Evolutionary conservation across 805 yeast species (phyloP), one percentile per base, ranked within the genome.

Genomic region (Zygoascus tannicola): DNA sequence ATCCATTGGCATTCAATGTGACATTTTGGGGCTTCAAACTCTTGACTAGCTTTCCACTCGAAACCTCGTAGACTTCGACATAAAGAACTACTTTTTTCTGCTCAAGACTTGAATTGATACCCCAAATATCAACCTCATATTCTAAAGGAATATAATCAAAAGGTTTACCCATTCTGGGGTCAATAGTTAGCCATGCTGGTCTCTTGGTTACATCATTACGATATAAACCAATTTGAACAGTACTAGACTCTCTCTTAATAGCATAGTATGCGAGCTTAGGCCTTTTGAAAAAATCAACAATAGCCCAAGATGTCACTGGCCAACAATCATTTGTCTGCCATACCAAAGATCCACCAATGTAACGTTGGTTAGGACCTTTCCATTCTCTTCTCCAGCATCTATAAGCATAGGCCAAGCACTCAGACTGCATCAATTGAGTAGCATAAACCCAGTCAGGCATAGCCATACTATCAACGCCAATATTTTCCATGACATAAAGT

Each of bases 271-370:
- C 71, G 44, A 74, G 50, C 52, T 74, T 74, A 4, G 74, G 74
- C 22, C 68, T 54, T 33, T 53, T 54, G 43, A 58, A 67, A 45
- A 53, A 66, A 50, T 74, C 78, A 16, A 66, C 59, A 22, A 73
- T 56, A 1, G 76, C 58, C 78, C 78, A 74, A n/a, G 70, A 62
- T 1, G 75, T 65, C 2, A 64, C 71, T 1, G 78, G 78, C 73
- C 75, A 72, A 45, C 75, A 71, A 52, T 74, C 78, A 48, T 74
- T 71, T 21, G 70, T 53, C 55, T 74, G 78, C 78, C 78, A 74
- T 5, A 74, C 75, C 32, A 74, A 54, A 3, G 73, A 67, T 2
- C 78, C 78, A 14, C 73, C 70, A 34, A 56, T 54, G 33, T 62
- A 58, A 35, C 71, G 60, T 32, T 59, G 50, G 2, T 63, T 63